Evolutionary conservation across 1,139 yeast genomes (phyloP).

Genomic region (Meyerozyma athensensis): DNA sequence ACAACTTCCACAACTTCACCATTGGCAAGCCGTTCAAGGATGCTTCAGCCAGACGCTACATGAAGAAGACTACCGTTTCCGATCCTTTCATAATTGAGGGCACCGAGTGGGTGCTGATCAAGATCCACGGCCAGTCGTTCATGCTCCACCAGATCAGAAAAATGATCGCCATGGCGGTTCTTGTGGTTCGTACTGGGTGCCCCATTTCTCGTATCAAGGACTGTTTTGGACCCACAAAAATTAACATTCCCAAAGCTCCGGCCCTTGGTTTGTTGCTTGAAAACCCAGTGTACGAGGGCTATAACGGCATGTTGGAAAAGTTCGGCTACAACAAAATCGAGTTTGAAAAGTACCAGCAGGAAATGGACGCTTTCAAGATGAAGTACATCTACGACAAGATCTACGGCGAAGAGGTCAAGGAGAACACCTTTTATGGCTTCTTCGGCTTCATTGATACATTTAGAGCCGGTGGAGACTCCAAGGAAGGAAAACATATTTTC

Average conservation of each 20-base stretch:
- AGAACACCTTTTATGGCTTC: constrained; percentile 83
- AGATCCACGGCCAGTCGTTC: constrained; percentile 96
- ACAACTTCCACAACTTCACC: constrained; percentile 94
- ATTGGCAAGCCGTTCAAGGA: constrained; percentile 84
- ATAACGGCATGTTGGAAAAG: constrained; percentile 64
- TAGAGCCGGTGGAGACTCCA: constrained; percentile 27
- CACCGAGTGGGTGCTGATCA: constrained; percentile 94
- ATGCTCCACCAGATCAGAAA: constrained; percentile 98
- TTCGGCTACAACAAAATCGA: constrained; percentile 78
- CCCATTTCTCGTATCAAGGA: constrained; percentile 73
- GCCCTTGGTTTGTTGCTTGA: constrained; percentile 89
- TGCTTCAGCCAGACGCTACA: constrained; percentile 76
- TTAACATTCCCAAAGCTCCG: constrained; percentile 96
- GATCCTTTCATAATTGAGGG: constrained; percentile 91
- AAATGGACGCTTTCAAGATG: constrained; percentile 84
- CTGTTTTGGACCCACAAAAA: constrained; percentile 67
- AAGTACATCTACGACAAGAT: constrained; percentile 88
- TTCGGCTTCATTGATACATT: constrained; percentile 84
- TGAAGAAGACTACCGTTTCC: constrained; percentile 75
- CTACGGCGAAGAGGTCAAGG: constrained; percentile 81
- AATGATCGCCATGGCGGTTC: constrained; percentile 94
- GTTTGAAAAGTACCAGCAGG: constrained; percentile 59
- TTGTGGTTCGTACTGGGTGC: constrained; percentile 80
- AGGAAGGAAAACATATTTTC: constrained; percentile 48
- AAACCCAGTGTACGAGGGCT: constrained; percentile 86